A percentile compares a stretch with the other conserved stretches of the same genome.
phyloP scores from a whole-genome alignment of 2,329 filamentous ascomycete species.

The Fusarium gaditjirri region DNA sequence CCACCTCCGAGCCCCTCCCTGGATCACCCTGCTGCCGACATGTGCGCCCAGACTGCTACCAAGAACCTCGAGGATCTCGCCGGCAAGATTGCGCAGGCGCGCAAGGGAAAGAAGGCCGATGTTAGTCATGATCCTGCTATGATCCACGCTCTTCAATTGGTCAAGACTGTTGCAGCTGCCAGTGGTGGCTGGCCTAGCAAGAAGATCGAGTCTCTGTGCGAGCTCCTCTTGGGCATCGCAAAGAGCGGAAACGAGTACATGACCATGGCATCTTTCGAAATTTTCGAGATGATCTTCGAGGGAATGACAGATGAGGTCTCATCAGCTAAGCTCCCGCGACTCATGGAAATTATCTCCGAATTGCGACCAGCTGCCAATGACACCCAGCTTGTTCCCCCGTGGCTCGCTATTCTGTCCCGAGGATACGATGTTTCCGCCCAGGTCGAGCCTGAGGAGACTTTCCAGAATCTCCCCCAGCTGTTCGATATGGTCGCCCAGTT shows the following conservation, averaged over 20 bases:
- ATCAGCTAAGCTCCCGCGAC: slow-evolving; percentile 86
- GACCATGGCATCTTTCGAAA: slow-evolving; percentile 95
- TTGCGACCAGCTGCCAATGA: slow-evolving; percentile 92
- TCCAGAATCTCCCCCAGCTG: slow-evolving; percentile 86
- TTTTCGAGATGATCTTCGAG: slow-evolving; percentile 96
- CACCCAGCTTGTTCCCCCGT: slow-evolving; percentile 91
- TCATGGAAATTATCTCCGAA: slow-evolving; percentile 92
- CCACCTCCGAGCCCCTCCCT: slow-evolving; percentile 91
- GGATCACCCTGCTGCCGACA: slow-evolving; percentile 94
- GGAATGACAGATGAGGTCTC: slow-evolving; percentile 89
- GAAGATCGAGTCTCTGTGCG: slow-evolving; percentile 92
- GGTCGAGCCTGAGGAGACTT: slow-evolving; percentile 88
- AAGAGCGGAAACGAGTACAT: slow-evolving; percentile 93
- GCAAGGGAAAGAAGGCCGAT: slow-evolving; percentile 71
- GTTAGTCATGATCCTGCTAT: slow-evolving; percentile 80
- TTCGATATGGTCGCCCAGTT: slow-evolving; percentile 85
- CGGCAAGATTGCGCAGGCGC: slow-evolving; percentile 67
- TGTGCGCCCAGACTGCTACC: slow-evolving; percentile 93
- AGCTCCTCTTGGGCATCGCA: slow-evolving; percentile 88
- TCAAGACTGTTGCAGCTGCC: slow-evolving; percentile 87
- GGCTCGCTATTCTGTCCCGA: slow-evolving; percentile 94
- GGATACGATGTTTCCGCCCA: slow-evolving; percentile 95
- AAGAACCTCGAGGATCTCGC: slow-evolving; percentile 81
- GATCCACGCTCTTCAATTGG: slow-evolving; percentile 91
- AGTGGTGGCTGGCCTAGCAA: slow-evolving; percentile 96